phyloP scores from a whole-genome alignment of 306 rosid species.

The Dalbergia cultrata region DNA sequence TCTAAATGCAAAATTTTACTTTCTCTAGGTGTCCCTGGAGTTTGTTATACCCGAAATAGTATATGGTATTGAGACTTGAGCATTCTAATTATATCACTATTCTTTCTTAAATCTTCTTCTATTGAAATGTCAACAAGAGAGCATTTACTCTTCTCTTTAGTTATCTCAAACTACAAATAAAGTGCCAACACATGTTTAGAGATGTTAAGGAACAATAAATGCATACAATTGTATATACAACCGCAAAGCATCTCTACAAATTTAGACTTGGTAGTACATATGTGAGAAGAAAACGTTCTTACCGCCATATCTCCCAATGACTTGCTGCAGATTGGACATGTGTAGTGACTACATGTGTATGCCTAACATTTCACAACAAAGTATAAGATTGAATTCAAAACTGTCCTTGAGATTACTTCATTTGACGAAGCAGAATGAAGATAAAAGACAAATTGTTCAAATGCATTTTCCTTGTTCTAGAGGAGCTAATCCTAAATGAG shows the following conservation, averaged over 20 bases:
- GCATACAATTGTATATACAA: conserved; percentile 34
- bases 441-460: conserved; percentile 17
- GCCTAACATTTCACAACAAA: conserved; percentile 69
- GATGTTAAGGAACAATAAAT: conserved; percentile 29
- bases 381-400: conserved; percentile 47
- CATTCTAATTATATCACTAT: conserved; percentile 24
- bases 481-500: conserved; percentile 3
- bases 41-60: conserved; percentile 15
- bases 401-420: conserved; percentile 16
- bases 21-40: conserved; percentile 15
- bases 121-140: background rate
- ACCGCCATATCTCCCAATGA: conserved; percentile 99
- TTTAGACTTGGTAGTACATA: conserved; percentile 28
- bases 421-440: background rate
- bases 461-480: background rate
- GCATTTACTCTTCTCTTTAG: background rate
- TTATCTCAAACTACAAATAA: conserved; percentile 23
- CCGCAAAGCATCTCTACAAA: conserved; percentile 14
- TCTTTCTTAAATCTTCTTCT: conserved; percentile 26
- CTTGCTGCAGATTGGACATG: conserved; percentile 99
- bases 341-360: conserved; percentile 95
- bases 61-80: conserved; percentile 23
- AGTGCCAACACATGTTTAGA: conserved; percentile 21
- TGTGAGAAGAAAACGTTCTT: conserved; percentile 49
- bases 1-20: background rate